Evolutionary conservation across 352 stramenopile species (phyloP), one percentile per base, ranked within the genome.

Genomic region (Phytophthora tubulina): DNA sequence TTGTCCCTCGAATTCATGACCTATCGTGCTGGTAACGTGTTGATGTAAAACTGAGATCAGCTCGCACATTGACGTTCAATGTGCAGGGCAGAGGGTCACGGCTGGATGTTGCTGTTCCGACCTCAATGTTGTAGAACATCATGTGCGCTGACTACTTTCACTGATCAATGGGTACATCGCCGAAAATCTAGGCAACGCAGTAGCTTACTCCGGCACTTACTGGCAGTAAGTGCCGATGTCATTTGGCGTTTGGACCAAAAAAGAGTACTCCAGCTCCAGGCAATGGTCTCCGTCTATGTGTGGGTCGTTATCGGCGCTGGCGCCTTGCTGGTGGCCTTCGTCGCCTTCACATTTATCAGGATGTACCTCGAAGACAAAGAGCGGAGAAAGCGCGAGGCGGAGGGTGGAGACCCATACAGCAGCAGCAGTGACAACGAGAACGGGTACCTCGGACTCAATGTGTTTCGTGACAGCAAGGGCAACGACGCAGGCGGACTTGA

Each of bases 351-450:
- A 30, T 64, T 75, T 41, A 63, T 69, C 48, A 71, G 72, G 30
- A 67, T 75, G 55, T 71, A 72, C 42, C 54, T 75, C 54, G 62
- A 72, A 62, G 68, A 72, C 61, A 32, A 55, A 38, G 42, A 75
- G 35, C 61, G 68, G 15, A 51, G 55, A 39, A 30, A 59, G 44
- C 61, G 62, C 31, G 62, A 67, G 42, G 61, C 54, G 11, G 54
- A 67, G 48, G 67, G 67, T 32, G 42, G 41, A 21, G 48, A 55
- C 3, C 54, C 68, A 39, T 67, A 72, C 48, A 75, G 68, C 49
- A 75, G 68, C 62, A 75, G 62, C 55, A 75, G 68, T 11, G 62
- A 75, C 54, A 75, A 75, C 36, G 67, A 75, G 38, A 58, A 71
- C 48, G 68, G 54, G 9, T 75, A 75, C 21, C 42, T 61, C 30